Base-by-base conservation (phyloP, 768 basidiomycete species). In the Mycena belliarum region DNA sequence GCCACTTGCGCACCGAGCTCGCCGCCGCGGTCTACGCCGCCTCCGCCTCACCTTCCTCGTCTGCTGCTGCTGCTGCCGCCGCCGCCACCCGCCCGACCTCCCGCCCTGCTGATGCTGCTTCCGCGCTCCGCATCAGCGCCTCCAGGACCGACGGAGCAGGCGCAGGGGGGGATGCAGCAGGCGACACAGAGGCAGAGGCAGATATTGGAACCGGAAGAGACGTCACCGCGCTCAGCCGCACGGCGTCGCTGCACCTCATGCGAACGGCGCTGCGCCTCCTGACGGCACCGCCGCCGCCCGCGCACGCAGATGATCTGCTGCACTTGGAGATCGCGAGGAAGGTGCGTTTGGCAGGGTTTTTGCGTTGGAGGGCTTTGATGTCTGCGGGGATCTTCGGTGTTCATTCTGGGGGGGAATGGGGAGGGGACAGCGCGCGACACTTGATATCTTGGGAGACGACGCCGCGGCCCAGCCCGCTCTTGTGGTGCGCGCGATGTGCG, bases 231-330 rank as follows among this genome's bases (percentile, higher is more conserved):
- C 5, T 15, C 29, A 4, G 32, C 29, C 20, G 18, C 46, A 47
- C 2, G 5, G 53, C 53, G 7, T 32, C 48, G 21, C 15, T 55
- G 43, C 15, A 38, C 28, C 12, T 60, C 2, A 29, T 60, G 33
- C 59, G 53, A 14, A 24, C 37, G 15, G 43, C 49, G 16, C 52
- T 60, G 24, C 41, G 29, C 37, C 16, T n/a, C 24, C n/a, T 60
- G 10, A 4, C 33, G 2, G 40, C 26, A 2, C 53, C 59, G 18
- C 26, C 48, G 28, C 53, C 53, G 8, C 53, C 59, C 7, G 48
- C 48, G 26, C 26, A 44, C 15, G 49, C 42, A 12, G 53, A 60
- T 21, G 59, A 60, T 32, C 48, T 60, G 6, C 18, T 44, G 37
- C 59, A 55, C 41, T 26, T 55, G 2, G 53, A 50, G 21, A 35